These are phyloP conservation scores for Fagopyrum tataricum DNA, from an alignment of 148 eudicot genomes.

Conservation along the genomic window DNA sequence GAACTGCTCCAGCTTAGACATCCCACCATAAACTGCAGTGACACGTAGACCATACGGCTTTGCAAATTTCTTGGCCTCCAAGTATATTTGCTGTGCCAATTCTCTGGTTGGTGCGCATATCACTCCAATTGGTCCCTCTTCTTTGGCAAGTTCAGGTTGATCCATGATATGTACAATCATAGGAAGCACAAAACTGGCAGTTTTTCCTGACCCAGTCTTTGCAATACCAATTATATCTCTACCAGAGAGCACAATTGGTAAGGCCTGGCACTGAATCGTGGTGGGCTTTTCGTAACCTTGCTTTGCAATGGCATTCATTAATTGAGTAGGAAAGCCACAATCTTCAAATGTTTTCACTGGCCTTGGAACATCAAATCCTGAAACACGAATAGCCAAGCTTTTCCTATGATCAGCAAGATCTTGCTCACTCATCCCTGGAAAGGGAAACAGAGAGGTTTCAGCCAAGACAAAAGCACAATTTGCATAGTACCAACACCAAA, in stretches of 20 bases:
- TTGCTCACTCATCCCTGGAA: constrained; percentile 84
- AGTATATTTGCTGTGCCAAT: constrained; percentile 89
- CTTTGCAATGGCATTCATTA: constrained; percentile 70
- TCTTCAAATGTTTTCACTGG: constrained; percentile 89
- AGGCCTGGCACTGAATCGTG: constrained; percentile 91
- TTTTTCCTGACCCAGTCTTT: constrained; percentile 98
- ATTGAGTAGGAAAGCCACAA: constrained; percentile 62
- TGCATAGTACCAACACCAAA: neutral
- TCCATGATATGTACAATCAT: constrained; percentile 98
- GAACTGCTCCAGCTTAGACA: constrained; percentile 95
- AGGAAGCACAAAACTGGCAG: constrained; percentile 97
- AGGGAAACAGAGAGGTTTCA: neutral
- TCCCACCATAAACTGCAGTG: constrained; percentile 97
- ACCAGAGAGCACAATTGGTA: constrained; percentile 86
- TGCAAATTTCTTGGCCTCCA: constrained; percentile 92
- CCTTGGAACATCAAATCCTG: constrained; percentile 94
- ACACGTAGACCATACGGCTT: constrained; percentile 74
- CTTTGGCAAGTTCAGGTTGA: constrained; percentile 89
- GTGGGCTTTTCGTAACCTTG: constrained; percentile 97
- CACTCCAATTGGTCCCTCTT: constrained; percentile 95
- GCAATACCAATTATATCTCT: constrained; percentile 93
- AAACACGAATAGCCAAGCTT: constrained; percentile 71
- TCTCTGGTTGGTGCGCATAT: constrained; percentile 99
- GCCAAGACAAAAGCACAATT: constrained; percentile 3
- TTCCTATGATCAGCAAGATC: constrained; percentile 74